Evolutionary conservation across 345 rosid genomes (phyloP).

Genomic region (Nasturtium officinale): DNA sequence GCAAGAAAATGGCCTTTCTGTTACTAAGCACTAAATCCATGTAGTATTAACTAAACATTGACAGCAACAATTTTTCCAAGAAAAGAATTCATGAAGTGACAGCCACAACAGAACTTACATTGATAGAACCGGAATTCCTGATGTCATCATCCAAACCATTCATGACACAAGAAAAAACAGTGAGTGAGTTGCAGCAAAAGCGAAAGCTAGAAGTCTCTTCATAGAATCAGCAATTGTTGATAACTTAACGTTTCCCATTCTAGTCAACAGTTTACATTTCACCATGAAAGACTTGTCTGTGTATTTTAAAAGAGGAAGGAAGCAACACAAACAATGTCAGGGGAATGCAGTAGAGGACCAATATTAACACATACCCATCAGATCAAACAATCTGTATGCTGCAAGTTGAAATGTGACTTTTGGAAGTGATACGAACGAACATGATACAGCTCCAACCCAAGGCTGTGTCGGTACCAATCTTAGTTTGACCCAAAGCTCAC

Average conservation of each 20-base stretch:
- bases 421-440: constrained; percentile 94
- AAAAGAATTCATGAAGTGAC: not conserved
- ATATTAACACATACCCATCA: constrained; percentile 68
- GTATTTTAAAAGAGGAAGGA: not conserved
- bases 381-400: constrained; percentile 78
- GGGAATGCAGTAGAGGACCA: not conserved
- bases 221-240: not conserved
- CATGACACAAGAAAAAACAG: constrained; percentile 37
- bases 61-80: not conserved
- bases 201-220: not conserved
- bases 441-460: constrained; percentile 84
- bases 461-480: constrained; percentile 83
- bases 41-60: not conserved
- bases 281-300: not conserved
- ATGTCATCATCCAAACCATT: constrained; percentile 45
- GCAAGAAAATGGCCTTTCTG: not conserved
- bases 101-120: constrained; percentile 58
- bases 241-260: not conserved
- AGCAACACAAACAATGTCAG: not conserved
- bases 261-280: not conserved
- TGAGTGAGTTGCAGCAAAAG: not conserved
- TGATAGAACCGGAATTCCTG: constrained; percentile 94
- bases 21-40: not conserved
- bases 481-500: constrained; percentile 94
- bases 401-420: constrained; percentile 84